Percentiles rank a stretch among this genome's conserved stretches.
These are phyloP conservation scores for Fraxinus xanthoxyloides DNA, from an alignment of 305 asterid genomes.

Conservation along the genomic window DNA sequence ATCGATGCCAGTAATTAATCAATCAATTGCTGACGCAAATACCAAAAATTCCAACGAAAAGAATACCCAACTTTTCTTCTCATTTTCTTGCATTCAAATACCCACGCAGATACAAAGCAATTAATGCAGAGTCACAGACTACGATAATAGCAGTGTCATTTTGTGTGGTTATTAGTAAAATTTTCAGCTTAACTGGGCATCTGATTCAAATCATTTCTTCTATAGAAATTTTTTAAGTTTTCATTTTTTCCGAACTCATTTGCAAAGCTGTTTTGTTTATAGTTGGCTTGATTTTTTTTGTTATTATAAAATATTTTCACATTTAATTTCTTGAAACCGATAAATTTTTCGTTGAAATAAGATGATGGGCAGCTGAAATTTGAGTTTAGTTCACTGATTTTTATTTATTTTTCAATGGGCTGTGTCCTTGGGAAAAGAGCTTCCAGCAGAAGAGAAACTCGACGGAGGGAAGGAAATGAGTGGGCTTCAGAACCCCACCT, in stretches of 20 bases:
- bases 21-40: not conserved
- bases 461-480: conserved; percentile 34
- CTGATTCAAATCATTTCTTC: conserved; percentile 23
- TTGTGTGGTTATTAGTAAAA: not conserved
- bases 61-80: not conserved
- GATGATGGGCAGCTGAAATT: conserved; percentile 29
- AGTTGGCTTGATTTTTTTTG: not conserved
- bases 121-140: conserved; percentile 24
- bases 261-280: conserved; percentile 15
- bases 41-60: not conserved
- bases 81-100: not conserved
- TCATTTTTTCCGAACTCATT: conserved; percentile 2
- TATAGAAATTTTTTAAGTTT: not conserved
- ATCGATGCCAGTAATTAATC: not conserved
- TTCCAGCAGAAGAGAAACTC: conserved; percentile 32
- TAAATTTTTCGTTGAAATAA: not conserved
- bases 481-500: conserved; percentile 24
- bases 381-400: conserved; percentile 15
- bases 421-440: conserved; percentile 48
- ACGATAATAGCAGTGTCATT: not conserved
- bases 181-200: not conserved
- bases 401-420: conserved; percentile 38
- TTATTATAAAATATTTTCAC: not conserved
- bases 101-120: conserved; percentile 16
- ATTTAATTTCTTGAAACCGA: not conserved